Evolutionary conservation across 345 rosid genomes (phyloP).

Genomic region (Anacardium occidentale): DNA sequence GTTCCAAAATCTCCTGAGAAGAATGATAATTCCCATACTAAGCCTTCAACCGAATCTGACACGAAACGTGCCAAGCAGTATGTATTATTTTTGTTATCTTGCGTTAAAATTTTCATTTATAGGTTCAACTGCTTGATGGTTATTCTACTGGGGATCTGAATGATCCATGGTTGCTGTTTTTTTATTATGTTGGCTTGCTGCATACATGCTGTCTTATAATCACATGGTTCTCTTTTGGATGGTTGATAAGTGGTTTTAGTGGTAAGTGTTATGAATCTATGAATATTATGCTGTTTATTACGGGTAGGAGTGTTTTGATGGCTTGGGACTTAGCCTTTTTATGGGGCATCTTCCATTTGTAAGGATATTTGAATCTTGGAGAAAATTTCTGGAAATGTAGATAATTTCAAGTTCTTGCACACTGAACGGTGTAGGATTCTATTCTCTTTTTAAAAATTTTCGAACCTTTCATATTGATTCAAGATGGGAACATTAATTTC

Average conservation of each 20-base stretch:
- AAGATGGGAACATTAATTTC: too few relatives aligned
- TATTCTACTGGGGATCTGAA: not conserved
- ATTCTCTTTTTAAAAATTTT: too few relatives aligned
- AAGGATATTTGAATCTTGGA: too few relatives aligned
- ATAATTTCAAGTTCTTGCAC: not conserved
- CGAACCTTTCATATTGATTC: too few relatives aligned
- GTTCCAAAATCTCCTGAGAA: constrained; percentile 62
- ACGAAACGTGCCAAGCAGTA: constrained; percentile 92
- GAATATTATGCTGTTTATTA: not conserved
- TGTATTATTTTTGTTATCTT: constrained; percentile 28
- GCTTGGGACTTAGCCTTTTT: not conserved
- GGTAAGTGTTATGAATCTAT: not conserved
- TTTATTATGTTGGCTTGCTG: not conserved
- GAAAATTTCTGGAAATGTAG: not conserved
- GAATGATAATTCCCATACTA: constrained; percentile 46
- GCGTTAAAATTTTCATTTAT: not conserved
- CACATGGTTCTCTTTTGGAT: not conserved
- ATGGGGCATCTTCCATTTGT: too few relatives aligned
- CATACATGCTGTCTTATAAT: not conserved
- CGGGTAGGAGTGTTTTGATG: not conserved
- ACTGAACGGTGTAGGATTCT: not conserved
- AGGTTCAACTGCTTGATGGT: not conserved
- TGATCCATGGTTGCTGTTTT: not conserved
- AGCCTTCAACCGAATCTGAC: constrained; percentile 53
- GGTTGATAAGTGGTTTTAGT: constrained; percentile 1